A percentile compares a stretch with the other conserved stretches of the same genome.
Conservation (phyloP, 345 rosid genomes). For the Melastoma malabathricum region DNA sequence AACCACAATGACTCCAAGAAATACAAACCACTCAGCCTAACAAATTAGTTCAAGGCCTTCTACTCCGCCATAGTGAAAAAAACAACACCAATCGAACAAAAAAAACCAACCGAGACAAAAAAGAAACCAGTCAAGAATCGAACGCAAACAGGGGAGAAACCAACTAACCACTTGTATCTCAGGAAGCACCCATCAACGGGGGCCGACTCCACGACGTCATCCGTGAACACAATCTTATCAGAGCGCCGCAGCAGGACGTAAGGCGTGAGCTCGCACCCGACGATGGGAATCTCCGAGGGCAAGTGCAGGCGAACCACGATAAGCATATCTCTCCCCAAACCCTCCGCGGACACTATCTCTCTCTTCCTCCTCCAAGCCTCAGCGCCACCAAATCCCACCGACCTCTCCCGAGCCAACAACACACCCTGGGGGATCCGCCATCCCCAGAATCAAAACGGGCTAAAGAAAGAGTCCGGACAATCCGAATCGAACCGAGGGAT, state of each 20-base stretch:
- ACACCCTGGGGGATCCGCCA: conserved; percentile 52
- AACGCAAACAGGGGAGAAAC: not conserved
- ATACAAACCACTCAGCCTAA: too few species aligned
- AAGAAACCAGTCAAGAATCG: not conserved
- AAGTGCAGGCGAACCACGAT: conserved; percentile 86
- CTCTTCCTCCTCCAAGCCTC: too few species aligned
- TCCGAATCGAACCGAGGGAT: too few species aligned
- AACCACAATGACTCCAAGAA: too few species aligned
- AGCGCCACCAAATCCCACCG: not conserved
- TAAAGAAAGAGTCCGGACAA: too few species aligned
- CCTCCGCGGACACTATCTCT: too few species aligned
- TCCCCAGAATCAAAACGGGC: too few species aligned
- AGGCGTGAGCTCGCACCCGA: conserved; percentile 94
- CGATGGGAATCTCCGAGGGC: conserved; percentile 94
- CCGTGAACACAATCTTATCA: conserved; percentile 39
- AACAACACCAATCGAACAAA: too few species aligned
- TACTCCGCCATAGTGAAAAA: too few species aligned
- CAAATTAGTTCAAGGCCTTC: too few species aligned
- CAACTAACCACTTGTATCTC: conserved; percentile 78
- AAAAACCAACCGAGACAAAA: too few species aligned
- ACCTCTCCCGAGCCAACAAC: too few species aligned
- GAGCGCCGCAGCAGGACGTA: conserved; percentile 74
- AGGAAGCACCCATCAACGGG: conserved; percentile 78
- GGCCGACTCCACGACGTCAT: conserved; percentile 74
- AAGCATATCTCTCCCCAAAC: conserved; percentile 44